A percentile compares a stretch with the other conserved stretches of the same genome.
Conservation (phyloP, 106 monocot genomes). For the Platanthera zijinensis region DNA sequence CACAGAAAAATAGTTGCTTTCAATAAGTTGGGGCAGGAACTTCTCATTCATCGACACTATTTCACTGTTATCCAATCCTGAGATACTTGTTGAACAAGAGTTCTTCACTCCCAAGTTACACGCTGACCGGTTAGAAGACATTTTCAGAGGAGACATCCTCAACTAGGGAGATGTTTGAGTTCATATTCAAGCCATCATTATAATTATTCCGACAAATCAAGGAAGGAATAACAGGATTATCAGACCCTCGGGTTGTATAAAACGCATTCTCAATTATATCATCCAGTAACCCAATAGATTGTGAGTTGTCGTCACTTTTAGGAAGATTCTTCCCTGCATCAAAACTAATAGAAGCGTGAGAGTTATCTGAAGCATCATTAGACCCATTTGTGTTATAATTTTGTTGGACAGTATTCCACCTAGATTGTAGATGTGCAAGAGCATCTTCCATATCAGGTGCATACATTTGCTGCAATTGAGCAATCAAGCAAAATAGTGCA, state of each 20-base stretch:
- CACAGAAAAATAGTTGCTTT: slow-evolving; percentile 49
- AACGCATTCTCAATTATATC: slow-evolving; percentile 89
- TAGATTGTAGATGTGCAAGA: slow-evolving; percentile 77
- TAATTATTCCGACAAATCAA: background rate
- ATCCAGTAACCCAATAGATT: slow-evolving; percentile 59
- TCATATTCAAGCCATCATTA: slow-evolving; percentile 5
- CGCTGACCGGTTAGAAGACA: slow-evolving; percentile 10
- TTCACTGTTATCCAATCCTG: slow-evolving; percentile 10
- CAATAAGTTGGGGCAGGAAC: slow-evolving; percentile 44
- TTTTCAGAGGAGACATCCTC: slow-evolving; percentile 12
- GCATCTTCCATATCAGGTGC: slow-evolving; percentile 85
- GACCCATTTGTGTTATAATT: slow-evolving; percentile 16
- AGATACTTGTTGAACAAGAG: slow-evolving; percentile 7
- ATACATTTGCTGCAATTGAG: slow-evolving; percentile 84
- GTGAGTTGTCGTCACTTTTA: slow-evolving; percentile 13
- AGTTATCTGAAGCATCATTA: slow-evolving; percentile 17
- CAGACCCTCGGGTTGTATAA: slow-evolving; percentile 10
- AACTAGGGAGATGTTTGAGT: background rate
- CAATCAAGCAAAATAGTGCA: slow-evolving; percentile 47
- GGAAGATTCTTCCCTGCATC: slow-evolving; percentile 15
- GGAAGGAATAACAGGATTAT: background rate
- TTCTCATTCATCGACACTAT: background rate
- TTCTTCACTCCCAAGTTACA: background rate
- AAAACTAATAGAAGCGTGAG: slow-evolving; percentile 2
- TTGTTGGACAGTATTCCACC: slow-evolving; percentile 60